A percentile compares a stretch with the other conserved stretches of the same genome.
Conservation (phyloP, 768 basidiomycete species). For the Pleurotus salmoneostramineus region DNA sequence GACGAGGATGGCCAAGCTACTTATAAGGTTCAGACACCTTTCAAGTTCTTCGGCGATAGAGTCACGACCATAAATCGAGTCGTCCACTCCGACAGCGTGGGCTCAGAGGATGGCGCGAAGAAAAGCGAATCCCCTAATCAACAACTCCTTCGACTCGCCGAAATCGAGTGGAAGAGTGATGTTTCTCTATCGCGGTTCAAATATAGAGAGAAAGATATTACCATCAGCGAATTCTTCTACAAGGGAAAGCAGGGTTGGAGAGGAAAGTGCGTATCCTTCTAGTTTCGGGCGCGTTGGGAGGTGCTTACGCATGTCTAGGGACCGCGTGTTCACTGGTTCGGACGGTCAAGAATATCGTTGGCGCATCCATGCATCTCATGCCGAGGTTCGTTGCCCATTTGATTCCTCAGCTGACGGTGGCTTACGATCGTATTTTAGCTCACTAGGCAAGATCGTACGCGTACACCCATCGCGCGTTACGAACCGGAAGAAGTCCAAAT, state of each 20-base stretch:
- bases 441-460: conserved; percentile 9
- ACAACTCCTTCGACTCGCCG: conserved; percentile 15
- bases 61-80: conserved; percentile 16
- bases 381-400: conserved; percentile 10
- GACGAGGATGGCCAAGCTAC: conserved; percentile 18
- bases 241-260: conserved; percentile 18
- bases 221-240: conserved; percentile 18
- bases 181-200: conserved; percentile 15
- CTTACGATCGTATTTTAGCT: conserved; percentile 9
- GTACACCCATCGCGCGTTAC: conserved; percentile 17
- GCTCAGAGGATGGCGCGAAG: conserved; percentile 1
- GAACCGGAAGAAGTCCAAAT: conserved; percentile 9
- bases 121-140: conserved; percentile 5
- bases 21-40: conserved; percentile 18
- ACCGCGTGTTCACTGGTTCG: conserved; percentile 18
- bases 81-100: conserved; percentile 4
- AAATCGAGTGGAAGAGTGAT: conserved; percentile 17
- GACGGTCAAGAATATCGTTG: conserved; percentile 20
- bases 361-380: conserved; percentile 14
- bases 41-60: conserved; percentile 13
- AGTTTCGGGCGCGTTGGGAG: background rate
- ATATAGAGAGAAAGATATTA: conserved; percentile 15
- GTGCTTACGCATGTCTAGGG: conserved; percentile 9
- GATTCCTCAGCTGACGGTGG: background rate
- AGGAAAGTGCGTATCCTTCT: conserved; percentile 15